A percentile compares a stretch with the other conserved stretches of the same genome.
phyloP scores from a whole-genome alignment of 1,139 yeast species.

The Nakaseomyces nivariensis region DNA sequence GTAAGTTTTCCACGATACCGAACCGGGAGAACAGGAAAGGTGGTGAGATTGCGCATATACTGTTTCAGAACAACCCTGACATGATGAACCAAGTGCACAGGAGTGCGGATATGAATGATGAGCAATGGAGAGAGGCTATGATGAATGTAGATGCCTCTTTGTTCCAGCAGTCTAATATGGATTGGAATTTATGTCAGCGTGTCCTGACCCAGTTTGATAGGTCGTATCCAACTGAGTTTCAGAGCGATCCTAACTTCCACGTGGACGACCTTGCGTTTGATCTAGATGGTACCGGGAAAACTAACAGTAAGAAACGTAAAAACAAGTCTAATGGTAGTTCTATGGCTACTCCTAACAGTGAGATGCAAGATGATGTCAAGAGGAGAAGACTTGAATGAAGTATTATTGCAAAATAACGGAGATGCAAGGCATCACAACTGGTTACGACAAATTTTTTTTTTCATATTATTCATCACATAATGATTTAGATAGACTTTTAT shows the following conservation, averaged over 20 bases:
- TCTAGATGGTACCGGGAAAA: constrained; percentile 27
- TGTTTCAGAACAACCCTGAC: constrained; percentile 28
- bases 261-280: constrained; percentile 31
- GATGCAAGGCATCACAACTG: background rate
- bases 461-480: background rate
- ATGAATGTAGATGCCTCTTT: constrained; percentile 22
- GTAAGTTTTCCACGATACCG: constrained; percentile 58
- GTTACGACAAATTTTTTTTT: background rate
- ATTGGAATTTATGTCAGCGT: constrained; percentile 26
- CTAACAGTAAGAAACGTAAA: constrained; percentile 23
- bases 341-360: constrained; percentile 29
- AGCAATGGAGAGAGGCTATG: constrained; percentile 21
- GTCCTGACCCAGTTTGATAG: constrained; percentile 28
- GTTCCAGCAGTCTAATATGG: constrained; percentile 22
- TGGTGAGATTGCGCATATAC: constrained; percentile 28
- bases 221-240: constrained; percentile 28
- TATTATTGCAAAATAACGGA: no score
- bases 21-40: constrained; percentile 31
- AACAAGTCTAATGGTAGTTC: constrained; percentile 27
- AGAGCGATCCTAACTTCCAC: constrained; percentile 20
- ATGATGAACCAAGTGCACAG: constrained; percentile 25
- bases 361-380: constrained; percentile 24
- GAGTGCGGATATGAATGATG: constrained; percentile 18
- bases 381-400: constrained; percentile 26
- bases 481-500: background rate